phyloP scores from a whole-genome alignment of 1,284 basidiomycete genomes.

The Erythrobasidium hasegawianum region DNA sequence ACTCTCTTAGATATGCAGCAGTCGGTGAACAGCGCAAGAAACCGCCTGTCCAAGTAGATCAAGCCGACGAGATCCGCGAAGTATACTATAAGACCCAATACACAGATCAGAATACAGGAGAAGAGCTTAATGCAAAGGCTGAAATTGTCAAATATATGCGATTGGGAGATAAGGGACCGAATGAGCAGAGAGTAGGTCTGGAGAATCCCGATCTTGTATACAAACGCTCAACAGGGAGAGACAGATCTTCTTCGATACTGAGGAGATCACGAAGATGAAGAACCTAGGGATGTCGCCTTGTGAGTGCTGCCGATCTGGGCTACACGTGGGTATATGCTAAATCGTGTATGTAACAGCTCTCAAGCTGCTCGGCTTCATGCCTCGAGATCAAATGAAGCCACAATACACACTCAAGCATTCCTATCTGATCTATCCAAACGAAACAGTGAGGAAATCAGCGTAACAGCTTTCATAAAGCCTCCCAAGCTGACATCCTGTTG shows the following conservation, averaged over 20 bases:
- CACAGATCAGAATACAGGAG: slow-evolving; percentile 36
- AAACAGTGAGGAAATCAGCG: slow-evolving; percentile 58
- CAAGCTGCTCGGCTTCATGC: slow-evolving; percentile 86
- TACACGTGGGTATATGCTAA: not conserved
- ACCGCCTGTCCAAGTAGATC: slow-evolving; percentile 67
- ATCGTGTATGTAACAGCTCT: slow-evolving; percentile 55
- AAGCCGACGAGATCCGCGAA: slow-evolving; percentile 26
- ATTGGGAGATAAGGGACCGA: slow-evolving; percentile 42
- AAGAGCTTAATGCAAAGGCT: slow-evolving; percentile 43
- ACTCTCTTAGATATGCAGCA: slow-evolving; percentile 79
- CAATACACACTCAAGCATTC: slow-evolving; percentile 72
- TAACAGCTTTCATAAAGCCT: not conserved
- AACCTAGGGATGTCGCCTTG: slow-evolving; percentile 71
- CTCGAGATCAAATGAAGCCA: slow-evolving; percentile 46
- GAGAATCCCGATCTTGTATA: too few relatives aligned
- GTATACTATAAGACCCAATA: slow-evolving; percentile 29
- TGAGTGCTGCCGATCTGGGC: slow-evolving; percentile 48
- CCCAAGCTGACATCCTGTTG: not conserved
- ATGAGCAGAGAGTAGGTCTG: slow-evolving; percentile 31
- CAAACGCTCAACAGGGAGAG: slow-evolving; percentile 6
- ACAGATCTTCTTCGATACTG: slow-evolving; percentile 76
- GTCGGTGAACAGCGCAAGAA: slow-evolving; percentile 81
- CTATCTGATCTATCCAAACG: slow-evolving; percentile 87
- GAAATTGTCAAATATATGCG: slow-evolving; percentile 50
- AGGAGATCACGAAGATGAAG: slow-evolving; percentile 75